Conservation (phyloP, 2,329 filamentous ascomycete genomes). For the Ophiostoma pallidulum region DNA sequence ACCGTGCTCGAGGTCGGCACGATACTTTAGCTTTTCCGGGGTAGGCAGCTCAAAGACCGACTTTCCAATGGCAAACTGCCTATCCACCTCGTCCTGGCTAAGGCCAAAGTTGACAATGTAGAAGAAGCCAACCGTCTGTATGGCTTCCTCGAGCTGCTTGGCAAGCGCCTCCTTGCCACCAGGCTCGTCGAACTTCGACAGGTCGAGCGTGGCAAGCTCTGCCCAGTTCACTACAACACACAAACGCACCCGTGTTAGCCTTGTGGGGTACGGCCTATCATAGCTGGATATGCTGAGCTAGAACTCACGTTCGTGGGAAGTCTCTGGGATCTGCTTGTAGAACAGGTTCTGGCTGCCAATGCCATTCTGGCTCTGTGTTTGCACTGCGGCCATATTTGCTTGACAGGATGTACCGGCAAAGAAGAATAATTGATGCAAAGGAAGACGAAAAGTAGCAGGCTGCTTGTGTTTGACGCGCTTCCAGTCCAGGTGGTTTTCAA, state of each 20-base stretch:
- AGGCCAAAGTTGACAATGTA: slow-evolving; percentile 51
- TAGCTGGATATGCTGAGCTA: not conserved
- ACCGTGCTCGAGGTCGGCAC: slow-evolving; percentile 32
- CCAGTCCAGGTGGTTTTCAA: too few relatives aligned
- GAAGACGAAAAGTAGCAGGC: too few relatives aligned
- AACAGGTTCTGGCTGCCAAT: slow-evolving; percentile 13
- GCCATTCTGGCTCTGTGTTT: not conserved
- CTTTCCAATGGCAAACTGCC: slow-evolving; percentile 46
- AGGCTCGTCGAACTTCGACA: slow-evolving; percentile 23
- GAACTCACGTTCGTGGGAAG: slow-evolving; percentile 25
- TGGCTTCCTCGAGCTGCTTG: slow-evolving; percentile 33
- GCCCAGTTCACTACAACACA: slow-evolving; percentile 11
- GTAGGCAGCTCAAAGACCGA: slow-evolving; percentile 38
- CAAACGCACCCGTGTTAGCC: not conserved
- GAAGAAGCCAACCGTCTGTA: slow-evolving; percentile 36
- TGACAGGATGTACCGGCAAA: too few relatives aligned
- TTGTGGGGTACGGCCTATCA: not conserved
- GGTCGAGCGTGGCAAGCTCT: slow-evolving; percentile 21
- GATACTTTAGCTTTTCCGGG: slow-evolving; percentile 45
- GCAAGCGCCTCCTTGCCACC: slow-evolving; percentile 26
- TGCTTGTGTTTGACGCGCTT: too few relatives aligned
- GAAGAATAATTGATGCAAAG: too few relatives aligned
- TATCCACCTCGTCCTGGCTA: slow-evolving; percentile 43
- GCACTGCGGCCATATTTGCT: slow-evolving; percentile 7
- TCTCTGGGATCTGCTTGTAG: slow-evolving; percentile 28